Evolutionary conservation across 2,329 filamentous ascomycete genomes (phyloP), one percentile per base, ranked within the genome.

Genomic region (Huntiella omanensis): DNA sequence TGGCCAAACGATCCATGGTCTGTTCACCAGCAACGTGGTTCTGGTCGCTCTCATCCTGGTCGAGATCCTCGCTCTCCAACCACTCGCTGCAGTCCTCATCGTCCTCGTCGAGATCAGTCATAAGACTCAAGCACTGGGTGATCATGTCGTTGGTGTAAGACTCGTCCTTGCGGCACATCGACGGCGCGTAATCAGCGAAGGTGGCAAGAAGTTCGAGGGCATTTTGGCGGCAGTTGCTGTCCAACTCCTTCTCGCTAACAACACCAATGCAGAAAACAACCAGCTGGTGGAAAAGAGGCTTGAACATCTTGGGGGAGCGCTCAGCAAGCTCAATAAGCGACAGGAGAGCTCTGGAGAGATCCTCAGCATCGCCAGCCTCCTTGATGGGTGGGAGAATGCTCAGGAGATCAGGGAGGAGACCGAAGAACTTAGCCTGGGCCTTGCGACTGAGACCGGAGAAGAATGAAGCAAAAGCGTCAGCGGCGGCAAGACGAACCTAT

Each of bases 1-100:
- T 98, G 47, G 91, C 88, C 46, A 98, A 69, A 49, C 91, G 78
- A 60, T 98, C 91, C 88, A 98, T 96, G 55, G 85, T 92, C 63
- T 98, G 91, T 63, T 98, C 91, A 50, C 91, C 91, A 38, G 88
- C 91, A 53, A 98, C 87, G 58, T 98, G 91, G 60, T 98, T 98
- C 52, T 86, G 76, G 57, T 98, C 91, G 58, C 85, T 95, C 63
- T 98, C 91, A 55, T 96, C 91, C 50, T 85, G 76, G 53, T 98
- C 91, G 53, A 95, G 77, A 67, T 98, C 91, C 59, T 98, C 91
- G 19, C 83, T 83, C 3, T 77, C 71, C 53, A 94, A 82, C 91
- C 91, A 98, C 55, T 96, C 91, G 13, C 80, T 69, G 3, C 87
- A 88, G 66, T 96, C 86, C 47, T 98, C 88, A 54, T 98, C 91